Conservation (phyloP, 2,329 filamentous ascomycete genomes). For the Pyrenophora graminea region DNA sequence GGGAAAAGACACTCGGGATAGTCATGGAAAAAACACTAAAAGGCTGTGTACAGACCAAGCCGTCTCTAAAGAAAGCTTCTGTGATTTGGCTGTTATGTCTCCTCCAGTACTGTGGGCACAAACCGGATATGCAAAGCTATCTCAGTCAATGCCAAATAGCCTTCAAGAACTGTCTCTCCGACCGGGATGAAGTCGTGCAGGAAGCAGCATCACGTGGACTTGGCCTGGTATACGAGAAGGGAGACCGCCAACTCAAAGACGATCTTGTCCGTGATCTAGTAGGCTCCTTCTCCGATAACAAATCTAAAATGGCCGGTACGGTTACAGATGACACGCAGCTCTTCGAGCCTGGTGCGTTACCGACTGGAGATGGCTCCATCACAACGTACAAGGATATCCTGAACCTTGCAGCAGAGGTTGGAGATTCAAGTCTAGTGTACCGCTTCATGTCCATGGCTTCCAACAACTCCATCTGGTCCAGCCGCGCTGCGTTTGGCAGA, state of each 20-base stretch:
- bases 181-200: conserved; percentile 91
- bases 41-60: conserved; percentile 83
- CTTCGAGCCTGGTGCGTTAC: conserved; percentile 87
- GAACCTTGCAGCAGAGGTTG: conserved; percentile 91
- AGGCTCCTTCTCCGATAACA: conserved; percentile 78
- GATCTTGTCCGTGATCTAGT: conserved; percentile 87
- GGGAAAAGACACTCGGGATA: conserved; percentile 52
- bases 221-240: conserved; percentile 91
- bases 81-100: conserved; percentile 94
- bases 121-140: conserved; percentile 72
- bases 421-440: conserved; percentile 94
- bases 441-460: conserved; percentile 97
- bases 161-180: conserved; percentile 84
- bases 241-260: conserved; percentile 77
- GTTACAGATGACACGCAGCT: conserved; percentile 90
- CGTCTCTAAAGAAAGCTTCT: conserved; percentile 85
- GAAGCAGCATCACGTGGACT: conserved; percentile 91
- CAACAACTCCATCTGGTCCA: conserved; percentile 96
- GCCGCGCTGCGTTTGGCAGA: conserved; percentile 90
- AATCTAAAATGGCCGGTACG: conserved; percentile 70
- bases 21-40: conserved; percentile 73
- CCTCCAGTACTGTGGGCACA: conserved; percentile 84
- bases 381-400: conserved; percentile 99
- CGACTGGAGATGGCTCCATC: conserved; percentile 86
- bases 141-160: conserved; percentile 80